Conservation (phyloP, 345 rosid genomes). For the Orychophragmus violaceus region DNA sequence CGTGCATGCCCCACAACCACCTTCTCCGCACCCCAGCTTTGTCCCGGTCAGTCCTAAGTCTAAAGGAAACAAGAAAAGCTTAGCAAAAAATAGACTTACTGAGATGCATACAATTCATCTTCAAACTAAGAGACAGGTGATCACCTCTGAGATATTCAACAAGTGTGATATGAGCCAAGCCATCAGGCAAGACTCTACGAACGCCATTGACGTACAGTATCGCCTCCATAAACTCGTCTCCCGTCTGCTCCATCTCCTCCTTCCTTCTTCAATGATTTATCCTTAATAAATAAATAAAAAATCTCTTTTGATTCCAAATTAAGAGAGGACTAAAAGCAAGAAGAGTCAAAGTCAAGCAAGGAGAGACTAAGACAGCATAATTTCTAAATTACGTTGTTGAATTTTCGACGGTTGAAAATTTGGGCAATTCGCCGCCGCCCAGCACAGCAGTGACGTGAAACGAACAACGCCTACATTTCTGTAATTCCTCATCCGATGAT, state of each 20-base stretch:
- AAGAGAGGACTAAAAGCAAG: neutral
- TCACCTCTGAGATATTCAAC: constrained; percentile 98
- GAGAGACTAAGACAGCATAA: neutral
- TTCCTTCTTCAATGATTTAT: constrained; percentile 43
- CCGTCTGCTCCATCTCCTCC: constrained; percentile 11
- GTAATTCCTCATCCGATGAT: too few species aligned
- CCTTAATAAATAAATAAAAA: too few species aligned
- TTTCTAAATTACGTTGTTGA: neutral
- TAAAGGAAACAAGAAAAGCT: constrained; percentile 22
- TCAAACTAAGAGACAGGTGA: neutral
- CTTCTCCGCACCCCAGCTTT: constrained; percentile 98
- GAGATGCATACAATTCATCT: neutral
- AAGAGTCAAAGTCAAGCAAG: neutral
- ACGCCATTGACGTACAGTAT: constrained; percentile 81
- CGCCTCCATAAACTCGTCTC: constrained; percentile 46
- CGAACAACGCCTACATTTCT: neutral
- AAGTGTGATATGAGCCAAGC: constrained; percentile 86
- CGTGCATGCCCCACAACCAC: constrained; percentile 98
- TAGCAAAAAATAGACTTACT: neutral
- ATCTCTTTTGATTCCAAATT: neutral
- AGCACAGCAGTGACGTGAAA: neutral
- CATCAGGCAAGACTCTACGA: constrained; percentile 75
- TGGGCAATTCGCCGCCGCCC: neutral
- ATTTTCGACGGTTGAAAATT: neutral
- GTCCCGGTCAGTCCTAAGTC: constrained; percentile 78